Evolutionary conservation across 2,329 filamentous ascomycete genomes (phyloP), one percentile per base, ranked within the genome.

Genomic region (Scedosporium minutisporum): DNA sequence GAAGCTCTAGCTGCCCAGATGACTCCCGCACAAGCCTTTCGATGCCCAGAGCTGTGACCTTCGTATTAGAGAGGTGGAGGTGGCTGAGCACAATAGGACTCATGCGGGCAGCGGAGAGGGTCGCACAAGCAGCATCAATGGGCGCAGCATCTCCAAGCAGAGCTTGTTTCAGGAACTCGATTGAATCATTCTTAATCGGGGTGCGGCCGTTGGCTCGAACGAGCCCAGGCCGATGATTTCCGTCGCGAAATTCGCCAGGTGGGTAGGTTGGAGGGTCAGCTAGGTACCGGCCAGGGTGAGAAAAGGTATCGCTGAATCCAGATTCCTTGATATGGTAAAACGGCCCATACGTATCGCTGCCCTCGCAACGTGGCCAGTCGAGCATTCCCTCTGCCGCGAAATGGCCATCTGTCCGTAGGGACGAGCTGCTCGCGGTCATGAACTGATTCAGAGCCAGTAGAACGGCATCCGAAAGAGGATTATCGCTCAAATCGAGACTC

Each of bases 401-500:
- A 64, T 77, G 72, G 5, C 67, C 66, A n/a, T 73, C 69, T 0
- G 71, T 63, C 60, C 48, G 63, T 46, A 58, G 61, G 51, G 55
- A 63, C 53, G 33, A 38, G 33, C 29, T 41, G 25, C 23, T 58
- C 58, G 9, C 62, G 38, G 42, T 38, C 60, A 42, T 55, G 7
- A 9, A 33, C 9, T 46, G 62, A 7, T 42, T 42, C 9, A 65
- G 25, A 9, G 53, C 42, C 6, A 38, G 46, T 33, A 65, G 41
- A 3, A 72, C 66, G 2, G 44, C 66, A 66, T 86, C 83, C 0
- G 77, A 79, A 9, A 87, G 68, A 10, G 74, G 75, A 65, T 87
- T 87, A 5, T 76, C 61, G 44, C 76, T 74, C 0, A 87, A 59
- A 65, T 87, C 83, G 4, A 87, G 68, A 66, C 83, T 84, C 83